These are phyloP conservation scores for Alternaria alternata DNA, from an alignment of 2,329 filamentous ascomycete species.

Conservation along the genomic window DNA sequence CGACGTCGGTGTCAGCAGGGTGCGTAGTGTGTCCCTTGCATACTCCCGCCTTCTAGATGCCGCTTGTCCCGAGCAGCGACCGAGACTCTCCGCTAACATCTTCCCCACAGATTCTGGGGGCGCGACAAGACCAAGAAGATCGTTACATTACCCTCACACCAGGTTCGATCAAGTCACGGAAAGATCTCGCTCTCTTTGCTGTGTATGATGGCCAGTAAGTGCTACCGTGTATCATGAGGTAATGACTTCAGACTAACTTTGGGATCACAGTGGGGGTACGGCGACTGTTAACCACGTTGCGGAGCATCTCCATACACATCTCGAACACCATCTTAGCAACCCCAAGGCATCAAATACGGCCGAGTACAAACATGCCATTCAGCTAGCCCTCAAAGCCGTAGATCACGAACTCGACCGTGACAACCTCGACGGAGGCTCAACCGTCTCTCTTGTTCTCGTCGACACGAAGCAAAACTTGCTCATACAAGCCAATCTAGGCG, in stretches of 20 bases:
- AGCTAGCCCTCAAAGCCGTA: slow-evolving; percentile 29
- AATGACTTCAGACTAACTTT: slow-evolving; percentile 12
- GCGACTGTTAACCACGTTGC: slow-evolving; percentile 29
- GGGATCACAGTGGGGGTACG: slow-evolving; percentile 25
- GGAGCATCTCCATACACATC: slow-evolving; percentile 25
- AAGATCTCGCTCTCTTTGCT: slow-evolving; percentile 33
- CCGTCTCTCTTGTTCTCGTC: slow-evolving; percentile 31
- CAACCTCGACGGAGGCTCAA: slow-evolving; percentile 33
- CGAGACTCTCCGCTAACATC: slow-evolving; percentile 22
- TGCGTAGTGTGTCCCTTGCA: slow-evolving; percentile 15
- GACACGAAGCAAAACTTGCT: slow-evolving; percentile 33
- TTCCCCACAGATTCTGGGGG: slow-evolving; percentile 31
- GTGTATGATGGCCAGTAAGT: slow-evolving; percentile 39
- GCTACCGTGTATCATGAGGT: not conserved
- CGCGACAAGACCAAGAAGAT: slow-evolving; percentile 34
- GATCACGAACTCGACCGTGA: slow-evolving; percentile 28
- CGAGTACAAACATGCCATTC: slow-evolving; percentile 34
- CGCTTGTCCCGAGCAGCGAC: slow-evolving; percentile 7
- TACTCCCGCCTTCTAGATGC: not conserved
- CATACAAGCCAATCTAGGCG: slow-evolving; percentile 33
- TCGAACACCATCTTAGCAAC: slow-evolving; percentile 28
- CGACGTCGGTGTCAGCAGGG: slow-evolving; percentile 27
- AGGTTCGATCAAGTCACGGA: slow-evolving; percentile 29
- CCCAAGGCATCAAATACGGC: slow-evolving; percentile 23
- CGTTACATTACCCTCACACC: slow-evolving; percentile 28